Conservation (phyloP, 345 rosid genomes). For the Euphorbia lathyris region DNA sequence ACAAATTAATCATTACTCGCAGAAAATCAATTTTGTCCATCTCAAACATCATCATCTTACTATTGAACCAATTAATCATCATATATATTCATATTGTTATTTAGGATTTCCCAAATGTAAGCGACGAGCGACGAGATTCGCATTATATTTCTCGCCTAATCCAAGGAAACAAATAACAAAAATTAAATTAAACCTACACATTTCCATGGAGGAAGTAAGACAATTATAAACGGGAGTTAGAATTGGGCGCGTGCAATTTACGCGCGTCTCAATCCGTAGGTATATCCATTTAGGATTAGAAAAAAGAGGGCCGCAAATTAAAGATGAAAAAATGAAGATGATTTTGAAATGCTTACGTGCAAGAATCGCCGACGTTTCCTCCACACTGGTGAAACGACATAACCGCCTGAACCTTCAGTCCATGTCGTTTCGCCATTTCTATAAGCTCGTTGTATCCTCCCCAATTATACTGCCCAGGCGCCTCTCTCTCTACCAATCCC, state of each 20-base stretch:
- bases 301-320: neutral
- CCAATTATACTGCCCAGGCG: conserved; percentile 84
- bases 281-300: neutral
- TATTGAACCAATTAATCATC: neutral
- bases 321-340: no score
- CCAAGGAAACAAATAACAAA: no score
- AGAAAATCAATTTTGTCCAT: neutral
- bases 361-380: conserved; percentile 98
- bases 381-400: conserved; percentile 99
- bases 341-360: conserved; percentile 57
- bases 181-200: no score
- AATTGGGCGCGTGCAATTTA: neutral
- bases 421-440: conserved; percentile 83
- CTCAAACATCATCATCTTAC: neutral
- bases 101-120: no score
- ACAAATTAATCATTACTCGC: neutral
- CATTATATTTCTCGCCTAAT: no score
- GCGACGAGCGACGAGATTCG: no score
- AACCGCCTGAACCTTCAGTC: conserved; percentile 95
- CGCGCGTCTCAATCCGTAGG: neutral
- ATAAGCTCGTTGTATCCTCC: conserved; percentile 87
- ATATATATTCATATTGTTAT: no score
- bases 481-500: conserved; percentile 94
- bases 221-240: no score
- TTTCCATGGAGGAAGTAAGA: no score